Evolutionary conservation across 805 yeast species (phyloP), one percentile per base, ranked within the genome.

Genomic region (Kazachstania africana): DNA sequence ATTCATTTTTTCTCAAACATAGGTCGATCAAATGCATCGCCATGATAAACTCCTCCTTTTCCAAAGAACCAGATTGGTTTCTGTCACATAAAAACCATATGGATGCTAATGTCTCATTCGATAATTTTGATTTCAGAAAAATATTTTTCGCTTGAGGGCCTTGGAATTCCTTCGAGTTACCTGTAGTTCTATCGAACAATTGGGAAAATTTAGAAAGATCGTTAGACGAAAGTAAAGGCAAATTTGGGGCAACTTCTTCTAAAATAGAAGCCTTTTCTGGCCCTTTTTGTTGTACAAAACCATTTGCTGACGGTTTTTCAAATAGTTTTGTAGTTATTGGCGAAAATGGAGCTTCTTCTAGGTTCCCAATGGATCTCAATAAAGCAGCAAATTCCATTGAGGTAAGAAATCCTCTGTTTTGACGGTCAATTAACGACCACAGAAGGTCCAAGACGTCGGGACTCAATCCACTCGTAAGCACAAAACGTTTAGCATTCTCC

Each of bases 21-120:
- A 53, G 34, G 53, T 88, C 96, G 40, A 91, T 82, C 48, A 91
- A 66, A 56, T 82, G 94, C 97, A 91, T 88, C 6, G 97, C 96
- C 43, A 88, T 69, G 26, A 82, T 71, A 45, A 91, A 91, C 51
- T 83, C 85, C 15, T 75, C 66, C 48, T 75, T 70, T 34, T 70
- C 65, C 45, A 91, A 70, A 34, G 68, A 66, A 5, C 98, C 98
- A 2, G 68, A 56, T 45, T 74, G 75, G 31, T 70, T 68, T 35
- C 74, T 71, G 53, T 91, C 98, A 23, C 79, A 87, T 36, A 88
- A 64, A 32, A 68, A 68, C 98, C 98, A 91, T 37, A 91, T 78
- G 48, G 75, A 78, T 36, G 93, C 94, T 39, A 91, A 63, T 2
- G 74, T 67, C 9, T 70, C 68, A 21, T 78, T 78, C 16, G 94